Base-by-base conservation (phyloP, 768 basidiomycete species). In the Xerocomellus intermedius region DNA sequence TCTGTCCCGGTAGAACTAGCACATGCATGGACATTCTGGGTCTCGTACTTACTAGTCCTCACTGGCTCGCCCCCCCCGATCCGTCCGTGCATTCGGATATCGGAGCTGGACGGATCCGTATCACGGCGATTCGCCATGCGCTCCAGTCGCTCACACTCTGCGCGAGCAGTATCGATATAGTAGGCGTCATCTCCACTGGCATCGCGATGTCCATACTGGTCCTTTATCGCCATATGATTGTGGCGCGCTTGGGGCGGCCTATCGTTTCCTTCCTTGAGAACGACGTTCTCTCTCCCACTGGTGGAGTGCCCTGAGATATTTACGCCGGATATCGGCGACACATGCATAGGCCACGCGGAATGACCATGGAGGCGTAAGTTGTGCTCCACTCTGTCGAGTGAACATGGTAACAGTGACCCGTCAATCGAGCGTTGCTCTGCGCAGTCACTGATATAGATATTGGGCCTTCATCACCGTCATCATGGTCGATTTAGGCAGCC, bases 61-160 rank as follows among this genome's bases (percentile, higher is more conserved):
- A 35, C n/a, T n/a, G n/a, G 10, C 24, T 42, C 22, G 9, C 16
- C 22, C 21, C 10, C 9, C 26, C 46, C 52, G 28, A 38, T 48
- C 37, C 53, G 8, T 38, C 48, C 45, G 19, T 28, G 12, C 36
- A 52, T 36, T 53, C 36, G 30, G 64, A 50, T 38, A 28, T 49
- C 55, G 64, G 62, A 52, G 28, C 44, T 49, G 45, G 22, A 47
- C 65, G 43, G 55, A 53, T 35, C 45, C 44, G 33, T 44, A 22
- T 21, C 32, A 37, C 41, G 28, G 28, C 28, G 38, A 55, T 51
- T 24, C 52, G 26, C 37, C 46, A 39, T 35, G 48, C 17, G 17
- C 36, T 38, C 38, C 32, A 26, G 51, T 17, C 10, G 19, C 33
- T n/a, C 19, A 32, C 12, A 24, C 13, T 16, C 13, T 44, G 46